Evolutionary conservation across 345 rosid genomes (phyloP), one percentile per base, ranked within the genome.

Genomic region (Dimocarpus longan): DNA sequence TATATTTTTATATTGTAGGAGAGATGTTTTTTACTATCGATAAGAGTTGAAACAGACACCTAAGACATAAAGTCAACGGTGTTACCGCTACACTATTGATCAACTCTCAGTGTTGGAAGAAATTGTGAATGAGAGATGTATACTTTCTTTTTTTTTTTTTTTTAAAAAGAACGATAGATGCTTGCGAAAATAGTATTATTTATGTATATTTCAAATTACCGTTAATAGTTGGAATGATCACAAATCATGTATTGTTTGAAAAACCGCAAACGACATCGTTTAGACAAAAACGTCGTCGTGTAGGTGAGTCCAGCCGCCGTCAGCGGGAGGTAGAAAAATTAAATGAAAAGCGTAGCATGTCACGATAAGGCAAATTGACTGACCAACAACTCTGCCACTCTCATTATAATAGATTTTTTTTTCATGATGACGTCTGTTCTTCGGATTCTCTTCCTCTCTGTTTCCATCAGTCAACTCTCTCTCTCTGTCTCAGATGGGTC

Each of bases 401-500:
- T 48, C 5, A 52, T 56, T 18, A 26, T 13, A 60, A 6, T 21
- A 60, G 3, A 6, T 11, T 13, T 44, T 15, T 19, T 19, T 13
- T 44, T 50, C 59, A 26, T 57, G 21, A 84, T 71, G 80, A 78
- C 21, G 19, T 44, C 80, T 63, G 40, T 77, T 68, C 68, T 44
- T 78, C 71, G 11, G 66, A 28, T 72, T 67, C 78, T 62, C 32
- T 68, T 1, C 57, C 75, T 65, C 50, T 19, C 24, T n/a, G 42
- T 44, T 63, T 37, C 48, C 32, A 15, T 24, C 67, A 10, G 67
- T 68, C 78, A 66, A 75, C 78, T 18, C 57, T 13, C 64, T 26
- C 43, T 65, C 32, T 42, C 19, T n/a, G n/a, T 68, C 81, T 80
- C 73, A 72, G 44, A 93, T 92, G 98, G 89, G 86, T 88, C 97